phyloP scores from a whole-genome alignment of 257 asterid genomes.

The Paraleonurus japonicus region DNA sequence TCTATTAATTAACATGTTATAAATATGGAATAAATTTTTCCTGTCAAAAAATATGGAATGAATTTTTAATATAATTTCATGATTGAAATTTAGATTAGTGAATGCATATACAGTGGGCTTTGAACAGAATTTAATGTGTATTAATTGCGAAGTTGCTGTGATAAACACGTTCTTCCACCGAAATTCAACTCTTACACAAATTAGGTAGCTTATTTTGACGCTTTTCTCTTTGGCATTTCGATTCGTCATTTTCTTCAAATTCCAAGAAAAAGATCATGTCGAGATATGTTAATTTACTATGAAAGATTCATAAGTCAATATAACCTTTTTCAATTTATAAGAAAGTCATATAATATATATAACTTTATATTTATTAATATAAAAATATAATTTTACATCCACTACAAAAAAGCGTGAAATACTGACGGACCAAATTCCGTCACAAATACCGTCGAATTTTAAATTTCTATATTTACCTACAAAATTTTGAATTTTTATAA shows the following conservation, averaged over 20 bases:
- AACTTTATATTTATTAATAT: no score
- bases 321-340: not conserved
- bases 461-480: no score
- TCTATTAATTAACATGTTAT: no score
- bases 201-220: conserved; percentile 12
- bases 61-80: no score
- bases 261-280: not conserved
- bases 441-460: no score
- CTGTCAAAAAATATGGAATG: no score
- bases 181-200: not conserved
- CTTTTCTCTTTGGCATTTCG: not conserved
- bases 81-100: not conserved
- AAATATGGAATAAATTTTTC: no score
- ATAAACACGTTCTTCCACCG: not conserved
- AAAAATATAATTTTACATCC: no score
- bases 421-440: no score
- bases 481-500: no score
- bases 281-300: not conserved
- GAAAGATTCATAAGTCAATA: not conserved
- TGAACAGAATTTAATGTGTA: not conserved
- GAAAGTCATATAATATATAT: no score
- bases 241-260: not conserved
- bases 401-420: no score
- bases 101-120: not conserved
- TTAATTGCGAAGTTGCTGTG: not conserved